phyloP scores from a whole-genome alignment of 257 asterid species.

The Anisodus tanguticus region DNA sequence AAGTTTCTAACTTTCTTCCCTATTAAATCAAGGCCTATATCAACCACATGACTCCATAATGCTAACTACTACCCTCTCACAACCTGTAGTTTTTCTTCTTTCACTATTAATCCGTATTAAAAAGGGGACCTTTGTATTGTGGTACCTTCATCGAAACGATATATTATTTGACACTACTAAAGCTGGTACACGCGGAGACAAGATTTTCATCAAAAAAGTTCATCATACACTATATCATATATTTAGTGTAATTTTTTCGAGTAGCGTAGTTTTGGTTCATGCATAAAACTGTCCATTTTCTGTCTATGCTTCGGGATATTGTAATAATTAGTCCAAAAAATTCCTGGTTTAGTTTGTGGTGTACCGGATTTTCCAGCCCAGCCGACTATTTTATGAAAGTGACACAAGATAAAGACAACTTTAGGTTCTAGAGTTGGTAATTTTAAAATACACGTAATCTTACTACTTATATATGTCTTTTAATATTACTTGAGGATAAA shows the following conservation, averaged over 20 bases:
- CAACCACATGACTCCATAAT: constrained; percentile 16
- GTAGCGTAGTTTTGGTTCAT: background rate
- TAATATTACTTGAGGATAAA: too few species aligned
- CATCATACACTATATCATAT: background rate
- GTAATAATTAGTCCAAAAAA: background rate
- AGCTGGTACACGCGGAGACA: background rate
- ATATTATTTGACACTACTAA: background rate
- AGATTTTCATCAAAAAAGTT: background rate
- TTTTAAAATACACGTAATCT: background rate
- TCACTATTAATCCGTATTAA: background rate
- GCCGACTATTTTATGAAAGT: constrained; percentile 8
- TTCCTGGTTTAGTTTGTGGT: background rate
- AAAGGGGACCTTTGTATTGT: background rate
- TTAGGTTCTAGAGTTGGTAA: background rate
- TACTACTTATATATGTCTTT: too few species aligned
- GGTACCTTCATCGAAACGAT: background rate
- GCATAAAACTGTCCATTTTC: background rate
- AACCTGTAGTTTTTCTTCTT: background rate
- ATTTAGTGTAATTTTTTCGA: background rate
- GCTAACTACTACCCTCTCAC: background rate
- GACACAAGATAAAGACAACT: background rate
- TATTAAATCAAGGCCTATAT: background rate
- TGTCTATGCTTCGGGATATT: background rate
- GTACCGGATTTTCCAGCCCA: background rate
- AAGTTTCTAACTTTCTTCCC: background rate